Evolutionary conservation across 164 flowering plant species (phyloP), one percentile per base, ranked within the genome.

Genomic region (Aristolochia californica): DNA sequence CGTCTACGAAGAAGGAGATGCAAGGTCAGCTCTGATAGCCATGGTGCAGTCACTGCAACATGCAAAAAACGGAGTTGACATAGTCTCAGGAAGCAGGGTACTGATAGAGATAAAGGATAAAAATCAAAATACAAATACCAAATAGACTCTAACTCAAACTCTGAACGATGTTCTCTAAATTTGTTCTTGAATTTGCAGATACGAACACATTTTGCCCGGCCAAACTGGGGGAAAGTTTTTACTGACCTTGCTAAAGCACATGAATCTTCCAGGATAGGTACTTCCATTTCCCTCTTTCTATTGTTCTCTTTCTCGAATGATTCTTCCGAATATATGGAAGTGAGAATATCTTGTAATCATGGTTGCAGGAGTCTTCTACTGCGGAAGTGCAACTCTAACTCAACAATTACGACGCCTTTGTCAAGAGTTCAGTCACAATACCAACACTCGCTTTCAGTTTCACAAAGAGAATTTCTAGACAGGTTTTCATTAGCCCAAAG

Each of bases 1-100:
- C 57, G 91, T 93, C 28, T 83, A 89, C 56, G 99, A 84, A 75
- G 97, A 87, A 85, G 96, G 99, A 30, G 99, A 89, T 71, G 99
- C 87, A 13, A 66, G 97, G 62, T 93, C 99, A 27, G 99, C 96
- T 2, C 90, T 89, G 8, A 87, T 93, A 25, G 80, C 83, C 58
- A 93, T 82, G 98, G 80, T 88, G 27, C 98, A 88, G 69, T 77
- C 82, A n/a, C 72, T 93, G 26, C 97, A 93, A 66, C 97, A 87
- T 55, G 94, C 98, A 2, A 85, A 80, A 69, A 81, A 83, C 63
- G 98, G 97, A 59, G 81, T 87, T 21, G 98, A 88, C 62, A 78
- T 93, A 51, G 95, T 88, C 61, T 88, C 98, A 4, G 80, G 83
- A 56, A 84, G 95, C 64, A 71, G 81, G 89, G 96, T 87, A 82